Base-by-base conservation (phyloP, 164 flowering plant genomes). In the Chloranthus sessilifolius region DNA sequence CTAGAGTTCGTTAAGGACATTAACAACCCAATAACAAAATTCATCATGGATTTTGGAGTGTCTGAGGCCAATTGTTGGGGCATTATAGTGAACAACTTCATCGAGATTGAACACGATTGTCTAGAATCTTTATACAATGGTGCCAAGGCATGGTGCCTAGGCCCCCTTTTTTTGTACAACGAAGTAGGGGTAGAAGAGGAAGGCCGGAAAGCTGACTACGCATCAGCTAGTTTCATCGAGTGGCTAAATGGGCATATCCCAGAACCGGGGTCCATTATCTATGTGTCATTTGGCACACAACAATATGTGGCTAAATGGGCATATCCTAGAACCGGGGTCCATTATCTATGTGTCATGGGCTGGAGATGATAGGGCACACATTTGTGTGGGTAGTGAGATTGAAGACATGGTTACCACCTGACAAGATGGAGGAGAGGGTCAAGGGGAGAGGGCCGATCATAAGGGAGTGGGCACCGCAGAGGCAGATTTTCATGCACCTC, bases 221-320 rank as follows among this genome's bases (percentile, higher is more conserved):
- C n/a, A n/a, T n/a, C n/a, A n/a, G n/a, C n/a, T n/a, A n/a, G 9
- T 9, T 54, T 35, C 37, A 42, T 50, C 3, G 45, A 48, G 15
- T 66, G 71, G 71, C 57, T 66, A 16, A 55, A 55, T 15, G 14
- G 21, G 14, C 56, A 24, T 5, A 17, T n/a, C 1, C 1, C 36
- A 2, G n/a, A n/a, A n/a, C n/a, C n/a, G n/a, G 33, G 28, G 8
- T 34, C 52, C 3, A 63, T 64, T 45, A 56, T 69, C 1, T 71
- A 60, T 21, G 69, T 53, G 14, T 56, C 69, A 3, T 67, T 71
- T 17, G 72, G 75, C 0, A 47, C 72, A 0, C 61, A 71, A n/a
- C n/a, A n/a, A n/a, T n/a, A n/a, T n/a, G n/a, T n/a, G n/a, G n/a
- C n/a, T n/a, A n/a, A n/a, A n/a, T n/a, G n/a, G n/a, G n/a, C n/a